Conservation (phyloP, 192 early-diverging fungal species). For the Gonapodya prolifera region DNA sequence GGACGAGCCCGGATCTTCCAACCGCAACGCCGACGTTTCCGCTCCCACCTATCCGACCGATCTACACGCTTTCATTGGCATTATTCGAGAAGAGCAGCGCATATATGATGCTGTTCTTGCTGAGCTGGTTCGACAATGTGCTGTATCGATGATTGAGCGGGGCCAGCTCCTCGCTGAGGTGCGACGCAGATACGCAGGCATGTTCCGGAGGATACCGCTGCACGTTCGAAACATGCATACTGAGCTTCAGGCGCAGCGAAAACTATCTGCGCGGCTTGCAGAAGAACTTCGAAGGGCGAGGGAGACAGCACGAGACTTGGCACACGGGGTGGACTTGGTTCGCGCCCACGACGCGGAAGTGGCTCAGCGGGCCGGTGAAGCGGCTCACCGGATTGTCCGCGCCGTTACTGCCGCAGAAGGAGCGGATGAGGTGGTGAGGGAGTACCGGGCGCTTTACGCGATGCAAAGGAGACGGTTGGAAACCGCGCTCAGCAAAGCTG, state of each 20-base stretch:
- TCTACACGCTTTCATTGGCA: slow-evolving; percentile 39
- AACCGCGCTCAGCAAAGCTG: slow-evolving; percentile 26
- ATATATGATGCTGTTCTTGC: slow-evolving; percentile 45
- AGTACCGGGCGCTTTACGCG: slow-evolving; percentile 43
- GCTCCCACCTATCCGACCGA: slow-evolving; percentile 33
- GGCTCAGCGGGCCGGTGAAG: slow-evolving; percentile 36
- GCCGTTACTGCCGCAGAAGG: slow-evolving; percentile 37
- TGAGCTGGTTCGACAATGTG: slow-evolving; percentile 44
- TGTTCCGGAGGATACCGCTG: slow-evolving; percentile 42
- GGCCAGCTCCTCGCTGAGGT: slow-evolving; percentile 43
- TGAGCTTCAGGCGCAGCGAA: slow-evolving; percentile 40
- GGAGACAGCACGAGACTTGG: slow-evolving; percentile 29
- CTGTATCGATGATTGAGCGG: slow-evolving; percentile 45
- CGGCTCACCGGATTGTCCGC: slow-evolving; percentile 34
- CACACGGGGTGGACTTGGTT: slow-evolving; percentile 32
- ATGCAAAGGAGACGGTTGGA: slow-evolving; percentile 44
- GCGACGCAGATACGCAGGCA: slow-evolving; percentile 36
- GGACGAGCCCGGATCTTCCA: neutral
- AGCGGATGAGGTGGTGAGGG: slow-evolving; percentile 40
- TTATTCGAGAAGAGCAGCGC: slow-evolving; percentile 44
- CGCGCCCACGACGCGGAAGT: slow-evolving; percentile 36
- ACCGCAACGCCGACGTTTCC: neutral
- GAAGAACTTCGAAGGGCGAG: slow-evolving; percentile 33
- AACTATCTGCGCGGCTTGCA: slow-evolving; percentile 32
- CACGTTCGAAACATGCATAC: slow-evolving; percentile 42